Conservation (phyloP, 78 protist species). For the Monocercomonoides exilis region DNA sequence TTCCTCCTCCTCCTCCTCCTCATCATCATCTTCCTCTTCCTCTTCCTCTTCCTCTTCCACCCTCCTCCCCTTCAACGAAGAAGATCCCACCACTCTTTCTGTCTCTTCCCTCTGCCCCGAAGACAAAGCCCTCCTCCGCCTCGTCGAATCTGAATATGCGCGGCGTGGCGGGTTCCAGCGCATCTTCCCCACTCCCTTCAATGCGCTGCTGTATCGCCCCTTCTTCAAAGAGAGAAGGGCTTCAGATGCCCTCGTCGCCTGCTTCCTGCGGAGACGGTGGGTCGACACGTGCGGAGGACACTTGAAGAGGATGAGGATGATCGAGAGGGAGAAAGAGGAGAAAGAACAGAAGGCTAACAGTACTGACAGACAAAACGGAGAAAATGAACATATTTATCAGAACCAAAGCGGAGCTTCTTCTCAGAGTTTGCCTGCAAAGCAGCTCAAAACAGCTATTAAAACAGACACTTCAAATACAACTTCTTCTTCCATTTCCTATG, state of each 20-base stretch:
- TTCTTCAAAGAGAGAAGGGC: neutral
- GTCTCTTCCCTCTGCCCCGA: neutral
- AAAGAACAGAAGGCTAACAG: too few relatives aligned
- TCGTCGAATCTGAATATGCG: neutral
- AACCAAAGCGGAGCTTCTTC: too few relatives aligned
- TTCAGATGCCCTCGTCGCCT: neutral
- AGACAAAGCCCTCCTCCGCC: neutral
- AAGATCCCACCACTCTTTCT: neutral
- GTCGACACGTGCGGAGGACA: neutral
- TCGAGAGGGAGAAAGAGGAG: too few relatives aligned
- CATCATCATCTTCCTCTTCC: too few relatives aligned
- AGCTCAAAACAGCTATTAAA: too few relatives aligned
- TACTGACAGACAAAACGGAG: too few relatives aligned
- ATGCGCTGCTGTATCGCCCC: neutral
- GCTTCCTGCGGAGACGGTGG: neutral
- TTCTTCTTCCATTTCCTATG: too few relatives aligned
- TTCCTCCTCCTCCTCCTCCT: too few relatives aligned
- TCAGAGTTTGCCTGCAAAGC: too few relatives aligned
- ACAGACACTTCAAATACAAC: too few relatives aligned
- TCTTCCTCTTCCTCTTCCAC: neutral
- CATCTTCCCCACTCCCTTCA: slow-evolving; percentile 13
- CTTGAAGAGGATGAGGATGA: neutral
- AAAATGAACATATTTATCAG: too few relatives aligned
- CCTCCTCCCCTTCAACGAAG: neutral
- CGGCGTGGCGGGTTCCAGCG: slow-evolving; percentile 16